phyloP scores from a whole-genome alignment of 768 basidiomycete species.

The Arthromyces matolae region DNA sequence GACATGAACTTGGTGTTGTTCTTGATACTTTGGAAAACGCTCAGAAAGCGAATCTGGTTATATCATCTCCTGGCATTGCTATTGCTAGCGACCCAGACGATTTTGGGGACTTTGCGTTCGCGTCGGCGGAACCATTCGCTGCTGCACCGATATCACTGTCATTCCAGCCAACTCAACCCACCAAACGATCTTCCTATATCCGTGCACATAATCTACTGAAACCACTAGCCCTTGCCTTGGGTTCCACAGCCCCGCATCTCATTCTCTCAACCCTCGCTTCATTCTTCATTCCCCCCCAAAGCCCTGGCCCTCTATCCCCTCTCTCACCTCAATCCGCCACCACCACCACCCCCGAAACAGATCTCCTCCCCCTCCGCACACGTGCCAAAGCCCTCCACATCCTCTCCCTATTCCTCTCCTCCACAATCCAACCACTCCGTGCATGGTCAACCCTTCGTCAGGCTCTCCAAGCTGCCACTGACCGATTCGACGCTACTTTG shows the following conservation, averaged over 20 bases:
- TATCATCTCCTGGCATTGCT: constrained; percentile 5
- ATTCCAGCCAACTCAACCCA: constrained; percentile 20
- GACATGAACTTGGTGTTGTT: constrained; percentile 33
- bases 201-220: constrained; percentile 64
- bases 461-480: constrained; percentile 73
- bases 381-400: constrained; percentile 71
- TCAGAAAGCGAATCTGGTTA: constrained; percentile 44
- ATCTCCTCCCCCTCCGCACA: constrained; percentile 37
- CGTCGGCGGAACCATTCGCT: constrained; percentile 7
- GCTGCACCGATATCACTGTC: constrained; percentile 11
- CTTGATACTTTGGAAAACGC: constrained; percentile 56
- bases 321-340: constrained; percentile 5
- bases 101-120: constrained; percentile 19
- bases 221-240: constrained; percentile 52
- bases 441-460: constrained; percentile 59
- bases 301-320: no score
- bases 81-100: constrained; percentile 15
- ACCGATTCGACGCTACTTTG: constrained; percentile 83
- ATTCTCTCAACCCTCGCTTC: constrained; percentile 57
- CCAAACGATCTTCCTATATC: constrained; percentile 46
- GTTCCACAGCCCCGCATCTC: constrained; percentile 57
- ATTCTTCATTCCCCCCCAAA: constrained; percentile 26
- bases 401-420: constrained; percentile 73
- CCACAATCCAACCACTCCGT: constrained; percentile 64
- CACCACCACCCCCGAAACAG: constrained; percentile 4